Evolutionary conservation across 768 basidiomycete genomes (phyloP), one percentile per base, ranked within the genome.

Genomic region (Lactarius tabidus): DNA sequence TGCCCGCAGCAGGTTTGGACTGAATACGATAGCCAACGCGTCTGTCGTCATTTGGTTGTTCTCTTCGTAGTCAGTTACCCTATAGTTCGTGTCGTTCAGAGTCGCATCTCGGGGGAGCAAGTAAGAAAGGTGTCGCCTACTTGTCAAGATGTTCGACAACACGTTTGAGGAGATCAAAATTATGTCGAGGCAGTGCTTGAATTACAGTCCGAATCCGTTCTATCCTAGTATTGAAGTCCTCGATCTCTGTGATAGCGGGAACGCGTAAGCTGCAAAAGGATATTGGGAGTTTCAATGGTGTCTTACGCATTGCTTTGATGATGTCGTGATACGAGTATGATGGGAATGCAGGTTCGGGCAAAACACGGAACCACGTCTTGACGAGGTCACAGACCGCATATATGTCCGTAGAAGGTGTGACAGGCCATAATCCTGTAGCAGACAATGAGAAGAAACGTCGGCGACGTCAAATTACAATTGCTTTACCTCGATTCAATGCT

Each of bases 41-140:
- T 93, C 88, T 1, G 90, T 86, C 2, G 89, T 91, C 93, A 95
- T 95, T 65, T 94, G 92, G 70, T 93, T 95, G 57, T 86, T 82
- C 64, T 93, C 91, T 72, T 94, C 91, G 75, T 82, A 91, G 72
- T 93, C 91, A 5, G 91, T 90, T n/a, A 93, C 89, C 72, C 90
- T 90, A 71, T 6, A 38, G 43, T 33, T 35, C 15, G 31, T 15
- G 33, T 23, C 51, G 43, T 35, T 23, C 3, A 59, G 64, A 59
- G 28, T 35, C 18, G 31, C 39, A 15, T 14, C 29, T 35, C 17
- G 39, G 15, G n/a, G 28, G 53, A 43, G 64, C 12, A 36, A 43
- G 41, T 28, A 23, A 31, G n/a, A 17, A 29, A 23, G 51, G 20
- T 41, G 57, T 38, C 17, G 76, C 79, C 23, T 35, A 86, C 86